Percentiles rank a stretch among this genome's conserved stretches.
Conservation (phyloP, 2,329 filamentous ascomycete genomes). For the Penicillium olsonii region DNA sequence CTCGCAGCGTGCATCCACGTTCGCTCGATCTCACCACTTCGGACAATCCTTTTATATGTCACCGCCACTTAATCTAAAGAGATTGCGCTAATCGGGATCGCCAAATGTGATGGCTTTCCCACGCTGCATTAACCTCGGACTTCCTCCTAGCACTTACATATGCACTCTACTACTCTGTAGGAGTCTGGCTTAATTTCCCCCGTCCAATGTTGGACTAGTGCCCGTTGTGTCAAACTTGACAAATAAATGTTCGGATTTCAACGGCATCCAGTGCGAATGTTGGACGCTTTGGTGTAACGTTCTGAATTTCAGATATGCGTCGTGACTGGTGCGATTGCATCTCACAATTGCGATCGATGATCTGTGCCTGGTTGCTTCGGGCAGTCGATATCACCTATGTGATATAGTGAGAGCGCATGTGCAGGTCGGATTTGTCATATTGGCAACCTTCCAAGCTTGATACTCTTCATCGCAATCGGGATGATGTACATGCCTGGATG, state of each 20-base stretch:
- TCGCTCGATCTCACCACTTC: neutral
- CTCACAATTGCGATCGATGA: constrained; percentile 1
- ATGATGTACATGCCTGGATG: constrained; percentile 4
- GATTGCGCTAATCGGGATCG: neutral
- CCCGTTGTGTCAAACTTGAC: neutral
- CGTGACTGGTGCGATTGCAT: neutral
- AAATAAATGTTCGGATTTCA: too few species aligned
- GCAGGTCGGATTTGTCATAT: constrained; percentile 4
- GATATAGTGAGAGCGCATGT: neutral
- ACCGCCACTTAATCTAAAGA: neutral
- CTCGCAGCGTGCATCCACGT: constrained; percentile 11
- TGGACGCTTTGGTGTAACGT: neutral
- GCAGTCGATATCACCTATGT: neutral
- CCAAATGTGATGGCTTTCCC: neutral
- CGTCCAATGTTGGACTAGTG: neutral
- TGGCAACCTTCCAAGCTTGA: neutral
- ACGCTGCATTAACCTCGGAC: too few species aligned
- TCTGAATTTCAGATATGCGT: neutral
- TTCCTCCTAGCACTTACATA: too few species aligned
- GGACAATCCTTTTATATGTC: neutral
- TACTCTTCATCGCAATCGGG: neutral
- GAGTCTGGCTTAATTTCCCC: too few species aligned
- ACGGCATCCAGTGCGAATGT: too few species aligned
- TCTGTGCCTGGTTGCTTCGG: neutral
- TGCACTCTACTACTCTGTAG: too few species aligned